Conservation (phyloP, 2,329 filamentous ascomycete genomes). For the Xylaria digitata region DNA sequence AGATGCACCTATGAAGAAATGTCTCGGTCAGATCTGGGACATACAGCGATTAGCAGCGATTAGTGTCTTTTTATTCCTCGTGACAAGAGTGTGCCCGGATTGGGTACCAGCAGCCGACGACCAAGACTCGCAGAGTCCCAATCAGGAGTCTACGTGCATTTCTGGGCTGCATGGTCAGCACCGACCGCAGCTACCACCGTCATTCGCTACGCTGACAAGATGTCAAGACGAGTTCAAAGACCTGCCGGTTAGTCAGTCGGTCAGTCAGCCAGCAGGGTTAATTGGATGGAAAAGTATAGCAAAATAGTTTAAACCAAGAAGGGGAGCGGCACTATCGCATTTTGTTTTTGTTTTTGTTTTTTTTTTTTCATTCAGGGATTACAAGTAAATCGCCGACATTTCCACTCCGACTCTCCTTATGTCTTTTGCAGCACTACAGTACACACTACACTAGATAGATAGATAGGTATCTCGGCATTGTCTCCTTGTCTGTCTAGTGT, state of each 20-base stretch:
- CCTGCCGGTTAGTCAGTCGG: background rate
- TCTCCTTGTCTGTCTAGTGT: background rate
- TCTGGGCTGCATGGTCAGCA: constrained; percentile 40
- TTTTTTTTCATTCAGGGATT: background rate
- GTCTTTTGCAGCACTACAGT: constrained; percentile 1
- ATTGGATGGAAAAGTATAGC: constrained; percentile 17
- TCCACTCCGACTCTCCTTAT: background rate
- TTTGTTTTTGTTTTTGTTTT: constrained; percentile 1
- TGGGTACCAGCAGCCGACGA: constrained; percentile 36
- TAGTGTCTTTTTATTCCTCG: constrained; percentile 38
- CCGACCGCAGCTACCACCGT: constrained; percentile 24
- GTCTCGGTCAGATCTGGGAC: constrained; percentile 51
- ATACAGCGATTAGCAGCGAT: constrained; percentile 45
- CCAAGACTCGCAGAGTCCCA: constrained; percentile 30
- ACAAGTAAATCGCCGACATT: constrained; percentile 10
- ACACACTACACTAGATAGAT: no score
- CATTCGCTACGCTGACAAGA: constrained; percentile 35
- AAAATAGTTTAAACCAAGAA: background rate
- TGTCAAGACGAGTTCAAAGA: constrained; percentile 8
- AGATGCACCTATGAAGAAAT: constrained; percentile 41
- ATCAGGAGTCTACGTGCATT: constrained; percentile 30
- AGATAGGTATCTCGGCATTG: background rate
- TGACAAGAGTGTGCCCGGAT: constrained; percentile 34
- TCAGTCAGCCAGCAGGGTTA: constrained; percentile 17
- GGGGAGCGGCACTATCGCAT: constrained; percentile 6